Conservation (phyloP, 768 basidiomycete genomes). For the Amylocystis lapponica region DNA sequence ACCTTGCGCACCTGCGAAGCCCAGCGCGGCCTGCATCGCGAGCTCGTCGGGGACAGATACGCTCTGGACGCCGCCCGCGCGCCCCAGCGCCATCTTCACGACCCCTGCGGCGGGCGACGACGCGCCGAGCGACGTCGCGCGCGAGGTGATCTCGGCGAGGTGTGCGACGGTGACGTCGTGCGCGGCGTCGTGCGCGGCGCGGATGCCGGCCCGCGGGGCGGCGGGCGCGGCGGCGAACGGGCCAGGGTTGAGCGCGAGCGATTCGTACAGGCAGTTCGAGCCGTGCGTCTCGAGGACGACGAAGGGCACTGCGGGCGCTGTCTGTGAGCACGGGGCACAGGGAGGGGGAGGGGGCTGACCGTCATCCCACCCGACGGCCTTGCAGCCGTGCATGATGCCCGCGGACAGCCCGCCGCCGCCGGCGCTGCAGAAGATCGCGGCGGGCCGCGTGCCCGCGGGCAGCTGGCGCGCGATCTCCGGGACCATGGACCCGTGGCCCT, state of each 20-base stretch:
- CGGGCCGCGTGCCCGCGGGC: slow-evolving; percentile 37
- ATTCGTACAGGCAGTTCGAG: slow-evolving; percentile 69
- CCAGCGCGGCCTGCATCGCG: slow-evolving; percentile 52
- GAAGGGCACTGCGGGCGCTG: slow-evolving; percentile 44
- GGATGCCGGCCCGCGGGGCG: slow-evolving; percentile 35
- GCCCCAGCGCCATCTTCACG: slow-evolving; percentile 59
- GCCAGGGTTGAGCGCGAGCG: slow-evolving; percentile 50
- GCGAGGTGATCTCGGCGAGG: slow-evolving; percentile 52
- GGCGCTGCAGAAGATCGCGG: slow-evolving; percentile 73
- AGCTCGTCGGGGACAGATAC: slow-evolving; percentile 64
- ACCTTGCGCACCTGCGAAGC: slow-evolving; percentile 50
- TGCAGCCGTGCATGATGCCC: slow-evolving; percentile 66
- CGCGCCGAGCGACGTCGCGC: slow-evolving; percentile 68
- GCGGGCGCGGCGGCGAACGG: slow-evolving; percentile 32
- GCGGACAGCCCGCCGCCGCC: slow-evolving; percentile 71
- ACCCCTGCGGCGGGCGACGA: slow-evolving; percentile 56
- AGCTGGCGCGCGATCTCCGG: slow-evolving; percentile 56
- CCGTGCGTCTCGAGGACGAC: slow-evolving; percentile 67
- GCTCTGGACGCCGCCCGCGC: slow-evolving; percentile 50
- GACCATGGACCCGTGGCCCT: slow-evolving; percentile 74
- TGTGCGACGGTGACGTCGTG: slow-evolving; percentile 51
- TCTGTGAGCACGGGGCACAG: not conserved
- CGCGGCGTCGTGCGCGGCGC: slow-evolving; percentile 33
- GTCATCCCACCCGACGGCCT: slow-evolving; percentile 58
- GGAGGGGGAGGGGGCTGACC: slow-evolving; percentile 32